Conservation (phyloP, 345 rosid species). For the Raphanus raphanistrum region DNA sequence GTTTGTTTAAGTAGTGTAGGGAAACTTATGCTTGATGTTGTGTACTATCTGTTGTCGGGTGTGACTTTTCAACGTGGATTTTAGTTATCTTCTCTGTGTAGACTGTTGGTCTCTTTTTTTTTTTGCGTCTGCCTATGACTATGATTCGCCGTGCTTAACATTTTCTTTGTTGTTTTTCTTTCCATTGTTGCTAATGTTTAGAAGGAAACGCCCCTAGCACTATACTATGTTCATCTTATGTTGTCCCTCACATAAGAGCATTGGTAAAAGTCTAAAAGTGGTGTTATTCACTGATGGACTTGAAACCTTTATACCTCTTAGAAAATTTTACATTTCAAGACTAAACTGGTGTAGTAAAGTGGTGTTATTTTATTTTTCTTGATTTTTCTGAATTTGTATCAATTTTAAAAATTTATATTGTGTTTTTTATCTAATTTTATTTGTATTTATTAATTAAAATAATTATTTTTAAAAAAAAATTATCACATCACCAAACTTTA, state of each 20-base stretch:
- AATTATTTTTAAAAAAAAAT: too few relatives aligned
- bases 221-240: background rate
- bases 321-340: too few relatives aligned
- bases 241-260: background rate
- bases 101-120: background rate
- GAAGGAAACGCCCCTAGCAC: background rate
- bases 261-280: background rate
- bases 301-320: too few relatives aligned
- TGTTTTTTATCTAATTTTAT: too few relatives aligned
- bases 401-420: too few relatives aligned
- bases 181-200: background rate
- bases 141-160: background rate
- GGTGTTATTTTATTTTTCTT: too few relatives aligned
- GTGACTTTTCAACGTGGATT: background rate
- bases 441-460: too few relatives aligned
- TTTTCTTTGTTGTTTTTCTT: background rate
- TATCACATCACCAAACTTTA: too few relatives aligned
- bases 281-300: too few relatives aligned
- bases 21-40: slow-evolving; percentile 1
- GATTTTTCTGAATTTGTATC: too few relatives aligned
- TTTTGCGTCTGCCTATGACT: background rate
- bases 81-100: background rate
- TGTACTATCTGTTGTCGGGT: background rate
- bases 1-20: slow-evolving; percentile 21
- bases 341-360: too few relatives aligned